Evolutionary conservation across 805 yeast genomes (phyloP), one percentile per base, ranked within the genome.

Genomic region (Candida fluviatilis): DNA sequence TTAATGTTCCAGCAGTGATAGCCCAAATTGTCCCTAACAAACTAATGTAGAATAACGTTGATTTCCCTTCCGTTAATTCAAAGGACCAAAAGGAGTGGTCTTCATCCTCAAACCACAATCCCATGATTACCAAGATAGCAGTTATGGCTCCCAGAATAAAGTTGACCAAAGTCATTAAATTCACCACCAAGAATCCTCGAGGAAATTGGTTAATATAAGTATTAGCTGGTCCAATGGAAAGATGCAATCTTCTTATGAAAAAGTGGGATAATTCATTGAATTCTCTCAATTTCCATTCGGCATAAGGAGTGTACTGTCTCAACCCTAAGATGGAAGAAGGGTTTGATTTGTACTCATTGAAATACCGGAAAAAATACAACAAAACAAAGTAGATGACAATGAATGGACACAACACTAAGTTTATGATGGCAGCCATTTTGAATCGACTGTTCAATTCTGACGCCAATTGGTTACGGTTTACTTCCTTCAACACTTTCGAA

Each of bases 231-330:
- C 78, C 84, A 21, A 79, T 75, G 36, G 96, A 86, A 43, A 86
- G 62, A 34, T 80, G 85, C 29, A 93, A 62, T 35, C 99, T 69
- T 49, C 82, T 80, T 40, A 80, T 79, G 61, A 93, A 93, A 18
- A 91, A 71, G 59, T 93, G 99, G 31, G 87, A 87, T 6, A 93
- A 69, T 55, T 93, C 99, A 59, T 93, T 93, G 55, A 84, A 87
- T 52, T 93, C 99, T 40, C 99, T 69, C 52, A 93, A 75, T 55
- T 83, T 87, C 98, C 98, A 93, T 51, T 85, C 90, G 0, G 98
- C 97, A 60, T 77, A 78, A 0, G 97, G 96, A 0, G 98, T 87
- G 55, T 88, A 93, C 50, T 89, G 95, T 34, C 99, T 69, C 37
- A 66, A 54, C 3, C 68, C 69, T 2, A 89, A 72, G 38, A 93